Percentiles rank a stretch among this genome's conserved stretches.
phyloP scores from a whole-genome alignment of 2,329 filamentous ascomycete genomes.

The Apiospora sp. region DNA sequence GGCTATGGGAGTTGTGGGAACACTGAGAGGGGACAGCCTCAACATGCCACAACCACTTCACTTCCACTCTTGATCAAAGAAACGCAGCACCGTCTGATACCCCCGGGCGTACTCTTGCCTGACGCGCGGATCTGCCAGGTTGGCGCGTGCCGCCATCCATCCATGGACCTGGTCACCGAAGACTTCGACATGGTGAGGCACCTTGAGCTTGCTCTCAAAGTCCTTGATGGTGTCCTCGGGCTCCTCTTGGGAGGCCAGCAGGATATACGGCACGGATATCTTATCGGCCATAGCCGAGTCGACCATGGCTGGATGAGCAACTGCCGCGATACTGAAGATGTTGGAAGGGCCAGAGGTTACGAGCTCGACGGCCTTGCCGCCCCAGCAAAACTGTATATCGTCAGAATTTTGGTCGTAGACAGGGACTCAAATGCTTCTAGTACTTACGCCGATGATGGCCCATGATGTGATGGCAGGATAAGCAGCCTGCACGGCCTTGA shows the following conservation, averaged over 20 bases:
- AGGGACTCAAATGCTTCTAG: too few species aligned
- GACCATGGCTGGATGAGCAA: constrained; percentile 56
- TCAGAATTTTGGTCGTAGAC: constrained; percentile 52
- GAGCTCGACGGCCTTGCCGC: constrained; percentile 66
- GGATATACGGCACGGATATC: constrained; percentile 1
- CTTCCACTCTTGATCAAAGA: constrained; percentile 57
- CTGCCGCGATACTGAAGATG: not conserved
- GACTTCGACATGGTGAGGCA: constrained; percentile 64
- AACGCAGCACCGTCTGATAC: constrained; percentile 63
- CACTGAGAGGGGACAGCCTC: too few species aligned
- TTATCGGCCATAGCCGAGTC: constrained; percentile 48
- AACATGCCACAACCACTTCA: too few species aligned
- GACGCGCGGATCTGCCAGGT: constrained; percentile 61
- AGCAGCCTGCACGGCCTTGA: not conserved
- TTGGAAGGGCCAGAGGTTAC: constrained; percentile 52
- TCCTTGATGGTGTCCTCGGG: constrained; percentile 60
- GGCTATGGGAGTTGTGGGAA: too few species aligned
- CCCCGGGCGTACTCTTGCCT: constrained; percentile 67
- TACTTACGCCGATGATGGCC: not conserved
- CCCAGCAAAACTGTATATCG: constrained; percentile 70
- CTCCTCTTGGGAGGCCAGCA: constrained; percentile 50
- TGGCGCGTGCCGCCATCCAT: constrained; percentile 73
- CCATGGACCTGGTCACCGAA: constrained; percentile 72
- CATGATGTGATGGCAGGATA: not conserved
- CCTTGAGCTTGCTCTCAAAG: constrained; percentile 55